Conservation (phyloP, 176 grass and related monocot genomes). For the Rhynchospora pubera region DNA sequence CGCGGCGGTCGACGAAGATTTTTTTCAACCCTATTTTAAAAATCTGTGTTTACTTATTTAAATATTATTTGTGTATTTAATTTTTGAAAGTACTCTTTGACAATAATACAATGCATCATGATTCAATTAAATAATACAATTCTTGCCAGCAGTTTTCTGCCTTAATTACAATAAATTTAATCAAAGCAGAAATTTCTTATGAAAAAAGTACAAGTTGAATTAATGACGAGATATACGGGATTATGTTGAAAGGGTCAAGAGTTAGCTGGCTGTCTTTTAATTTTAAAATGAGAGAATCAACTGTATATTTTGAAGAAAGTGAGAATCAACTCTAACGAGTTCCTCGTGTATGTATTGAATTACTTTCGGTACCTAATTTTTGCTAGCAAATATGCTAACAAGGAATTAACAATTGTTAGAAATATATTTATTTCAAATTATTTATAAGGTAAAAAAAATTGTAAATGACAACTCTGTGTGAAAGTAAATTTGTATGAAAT, state of each 20-base stretch:
- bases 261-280: not conserved
- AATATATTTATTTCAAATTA: not conserved
- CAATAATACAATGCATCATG: not conserved
- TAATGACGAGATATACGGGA: not conserved
- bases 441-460: not conserved
- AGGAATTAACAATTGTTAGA: not conserved
- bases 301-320: no score
- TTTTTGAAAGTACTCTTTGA: not conserved
- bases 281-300: not conserved
- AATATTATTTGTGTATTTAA: not conserved
- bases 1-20: slow-evolving; percentile 17
- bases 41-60: not conserved
- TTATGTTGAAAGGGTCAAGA: not conserved
- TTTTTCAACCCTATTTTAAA: slow-evolving; percentile 12
- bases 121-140: not conserved
- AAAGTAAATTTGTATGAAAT: no score
- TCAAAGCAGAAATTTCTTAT: not conserved
- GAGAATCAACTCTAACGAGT: no score
- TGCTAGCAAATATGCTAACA: not conserved
- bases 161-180: not conserved
- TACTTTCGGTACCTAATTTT: not conserved
- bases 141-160: not conserved
- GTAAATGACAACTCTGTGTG: no score
- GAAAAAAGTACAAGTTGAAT: not conserved
- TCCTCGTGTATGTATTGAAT: not conserved